Conservation (phyloP, 208 protist species). For the Leishmania martiniquensis region DNA sequence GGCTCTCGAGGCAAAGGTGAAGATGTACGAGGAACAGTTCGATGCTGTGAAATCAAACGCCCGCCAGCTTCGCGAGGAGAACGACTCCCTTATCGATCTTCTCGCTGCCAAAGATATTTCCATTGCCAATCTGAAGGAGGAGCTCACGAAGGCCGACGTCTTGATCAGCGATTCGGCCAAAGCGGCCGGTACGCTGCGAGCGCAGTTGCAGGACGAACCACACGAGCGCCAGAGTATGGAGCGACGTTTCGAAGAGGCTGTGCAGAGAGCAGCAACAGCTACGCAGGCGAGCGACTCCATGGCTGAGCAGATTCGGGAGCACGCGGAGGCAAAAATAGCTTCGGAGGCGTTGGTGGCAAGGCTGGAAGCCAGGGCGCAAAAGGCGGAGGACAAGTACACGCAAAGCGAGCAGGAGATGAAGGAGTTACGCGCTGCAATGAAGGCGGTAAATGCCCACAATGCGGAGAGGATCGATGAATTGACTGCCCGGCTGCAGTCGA, state of each 20-base stretch:
- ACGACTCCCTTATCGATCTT: constrained; percentile 22
- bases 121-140: constrained; percentile 19
- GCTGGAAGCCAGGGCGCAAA: constrained; percentile 1
- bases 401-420: constrained; percentile 6
- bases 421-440: constrained; percentile 8
- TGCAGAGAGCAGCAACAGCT: not conserved
- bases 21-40: constrained; percentile 22
- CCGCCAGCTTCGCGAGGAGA: constrained; percentile 44
- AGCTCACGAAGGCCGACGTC: not conserved
- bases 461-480: constrained; percentile 19
- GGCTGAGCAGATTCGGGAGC: not conserved
- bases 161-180: not conserved
- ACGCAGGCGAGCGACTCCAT: constrained; percentile 1
- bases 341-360: not conserved
- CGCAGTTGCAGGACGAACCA: not conserved
- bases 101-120: constrained; percentile 21
- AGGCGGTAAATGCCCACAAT: constrained; percentile 1
- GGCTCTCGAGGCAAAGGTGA: constrained; percentile 8
- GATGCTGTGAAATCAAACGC: constrained; percentile 19
- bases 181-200: not conserved
- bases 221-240: not conserved
- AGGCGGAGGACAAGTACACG: constrained; percentile 4
- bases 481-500: constrained; percentile 10
- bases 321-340: constrained; percentile 1
- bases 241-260: not conserved